Evolutionary conservation across 2,329 filamentous ascomycete species (phyloP).

Genomic region (Apiospora saccharicola): DNA sequence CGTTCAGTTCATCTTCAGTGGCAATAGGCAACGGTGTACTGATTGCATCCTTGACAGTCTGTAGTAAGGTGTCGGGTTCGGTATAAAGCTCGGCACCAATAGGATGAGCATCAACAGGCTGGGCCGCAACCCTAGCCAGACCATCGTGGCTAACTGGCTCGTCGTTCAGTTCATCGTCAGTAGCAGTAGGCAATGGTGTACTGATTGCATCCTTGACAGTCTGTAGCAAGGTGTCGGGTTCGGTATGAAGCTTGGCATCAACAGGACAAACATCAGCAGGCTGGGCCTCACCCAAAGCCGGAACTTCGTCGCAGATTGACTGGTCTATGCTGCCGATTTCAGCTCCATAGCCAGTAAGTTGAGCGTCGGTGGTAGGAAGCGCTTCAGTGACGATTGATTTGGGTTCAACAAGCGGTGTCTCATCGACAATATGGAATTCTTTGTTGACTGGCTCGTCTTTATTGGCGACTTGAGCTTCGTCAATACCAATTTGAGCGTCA

Average conservation of each 20-base stretch:
- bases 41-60: neutral
- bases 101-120: too few species aligned
- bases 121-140: too few species aligned
- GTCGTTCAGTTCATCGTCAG: neutral
- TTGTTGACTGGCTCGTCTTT: neutral
- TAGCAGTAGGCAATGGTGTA: neutral
- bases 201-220: neutral
- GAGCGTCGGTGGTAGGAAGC: neutral
- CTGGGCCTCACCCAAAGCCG: neutral
- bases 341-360: conserved; percentile 19
- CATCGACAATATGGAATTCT: too few species aligned
- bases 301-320: neutral
- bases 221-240: neutral
- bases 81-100: neutral
- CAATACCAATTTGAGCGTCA: neutral
- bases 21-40: neutral
- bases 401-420: neutral
- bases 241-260: neutral
- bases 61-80: neutral
- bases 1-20: neutral
- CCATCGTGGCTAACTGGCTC: neutral
- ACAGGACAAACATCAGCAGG: neutral
- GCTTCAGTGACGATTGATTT: neutral
- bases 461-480: neutral
- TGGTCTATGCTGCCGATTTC: neutral